Percentiles rank a stretch among this genome's conserved stretches.
These are phyloP conservation scores for Ascomycota sp. DNA, from an alignment of 2,329 filamentous ascomycete species.

Conservation along the genomic window DNA sequence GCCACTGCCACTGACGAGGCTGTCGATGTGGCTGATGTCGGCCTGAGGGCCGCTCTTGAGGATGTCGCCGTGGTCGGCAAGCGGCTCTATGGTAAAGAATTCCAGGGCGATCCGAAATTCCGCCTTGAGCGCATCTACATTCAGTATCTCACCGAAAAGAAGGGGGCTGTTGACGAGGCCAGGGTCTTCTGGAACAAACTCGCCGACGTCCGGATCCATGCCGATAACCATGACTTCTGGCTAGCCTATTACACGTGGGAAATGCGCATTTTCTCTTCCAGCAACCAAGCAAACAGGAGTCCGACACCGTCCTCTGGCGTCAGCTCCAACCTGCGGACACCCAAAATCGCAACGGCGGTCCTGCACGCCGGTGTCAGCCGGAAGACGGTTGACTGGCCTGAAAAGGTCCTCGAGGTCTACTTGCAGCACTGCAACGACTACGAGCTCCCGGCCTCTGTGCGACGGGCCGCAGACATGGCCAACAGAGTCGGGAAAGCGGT, in stretches of 20 bases:
- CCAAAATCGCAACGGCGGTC: slow-evolving; percentile 51
- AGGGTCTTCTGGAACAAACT: slow-evolving; percentile 57
- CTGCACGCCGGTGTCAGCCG: slow-evolving; percentile 45
- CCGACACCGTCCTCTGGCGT: slow-evolving; percentile 22
- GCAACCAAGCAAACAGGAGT: slow-evolving; percentile 23
- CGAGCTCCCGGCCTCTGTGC: slow-evolving; percentile 54
- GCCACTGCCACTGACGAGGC: slow-evolving; percentile 57
- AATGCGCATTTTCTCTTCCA: slow-evolving; percentile 38
- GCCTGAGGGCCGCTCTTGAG: slow-evolving; percentile 65
- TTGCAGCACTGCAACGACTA: slow-evolving; percentile 73
- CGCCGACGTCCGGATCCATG: slow-evolving; percentile 36
- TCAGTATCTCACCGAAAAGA: slow-evolving; percentile 72
- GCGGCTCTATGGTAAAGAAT: slow-evolving; percentile 47
- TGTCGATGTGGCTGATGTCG: slow-evolving; percentile 72
- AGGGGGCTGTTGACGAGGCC: slow-evolving; percentile 53
- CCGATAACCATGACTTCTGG: slow-evolving; percentile 82
- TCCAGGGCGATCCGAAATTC: slow-evolving; percentile 71
- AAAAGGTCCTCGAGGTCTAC: slow-evolving; percentile 52
- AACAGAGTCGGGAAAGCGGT: slow-evolving; percentile 45
- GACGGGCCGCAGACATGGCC: slow-evolving; percentile 49
- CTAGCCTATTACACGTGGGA: slow-evolving; percentile 81
- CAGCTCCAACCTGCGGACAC: slow-evolving; percentile 33
- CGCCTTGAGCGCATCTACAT: slow-evolving; percentile 80
- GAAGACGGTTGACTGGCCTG: slow-evolving; percentile 49
- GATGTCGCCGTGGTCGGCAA: slow-evolving; percentile 63